Evolutionary conservation across 192 early-diverging fungal genomes (phyloP).

Genomic region (Coemansia sp.): DNA sequence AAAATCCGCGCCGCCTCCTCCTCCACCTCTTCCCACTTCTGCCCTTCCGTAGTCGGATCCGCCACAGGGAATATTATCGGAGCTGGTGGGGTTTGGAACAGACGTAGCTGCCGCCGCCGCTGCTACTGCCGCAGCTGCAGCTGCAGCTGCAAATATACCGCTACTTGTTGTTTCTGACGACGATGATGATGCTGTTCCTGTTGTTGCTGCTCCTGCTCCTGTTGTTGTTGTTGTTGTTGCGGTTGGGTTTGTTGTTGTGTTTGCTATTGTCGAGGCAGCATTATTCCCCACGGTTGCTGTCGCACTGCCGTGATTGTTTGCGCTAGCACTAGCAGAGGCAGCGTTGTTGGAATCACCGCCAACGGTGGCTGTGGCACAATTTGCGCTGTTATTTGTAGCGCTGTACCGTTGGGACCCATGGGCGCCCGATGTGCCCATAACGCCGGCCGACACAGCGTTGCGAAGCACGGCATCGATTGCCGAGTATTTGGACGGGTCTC

Average conservation of each 20-base stretch:
- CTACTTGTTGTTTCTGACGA: conserved; percentile 7
- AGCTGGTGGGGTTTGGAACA: conserved; percentile 8
- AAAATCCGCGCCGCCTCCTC: conserved; percentile 5
- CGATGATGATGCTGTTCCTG: not conserved
- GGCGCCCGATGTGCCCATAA: not conserved
- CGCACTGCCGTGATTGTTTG: not conserved
- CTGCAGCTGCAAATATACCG: conserved; percentile 33
- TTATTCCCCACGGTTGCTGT: conserved; percentile 8
- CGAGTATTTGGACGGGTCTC: conserved; percentile 40
- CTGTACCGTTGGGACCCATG: conserved; percentile 9
- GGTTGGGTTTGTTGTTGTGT: not conserved
- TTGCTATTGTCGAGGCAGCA: conserved; percentile 1
- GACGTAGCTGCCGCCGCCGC: conserved; percentile 35
- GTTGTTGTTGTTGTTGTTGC: not conserved
- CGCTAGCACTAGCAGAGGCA: not conserved
- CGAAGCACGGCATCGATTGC: conserved; percentile 25
- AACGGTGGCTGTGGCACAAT: conserved; percentile 9
- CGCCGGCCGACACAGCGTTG: not conserved
- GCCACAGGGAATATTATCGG: not conserved
- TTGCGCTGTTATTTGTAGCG: not conserved
- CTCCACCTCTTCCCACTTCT: not conserved
- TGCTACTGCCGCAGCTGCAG: conserved; percentile 38
- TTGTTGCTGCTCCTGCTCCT: not conserved
- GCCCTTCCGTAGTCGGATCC: not conserved
- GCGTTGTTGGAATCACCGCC: conserved; percentile 4